phyloP scores from a whole-genome alignment of 345 rosid genomes.

The Viola odorata region DNA sequence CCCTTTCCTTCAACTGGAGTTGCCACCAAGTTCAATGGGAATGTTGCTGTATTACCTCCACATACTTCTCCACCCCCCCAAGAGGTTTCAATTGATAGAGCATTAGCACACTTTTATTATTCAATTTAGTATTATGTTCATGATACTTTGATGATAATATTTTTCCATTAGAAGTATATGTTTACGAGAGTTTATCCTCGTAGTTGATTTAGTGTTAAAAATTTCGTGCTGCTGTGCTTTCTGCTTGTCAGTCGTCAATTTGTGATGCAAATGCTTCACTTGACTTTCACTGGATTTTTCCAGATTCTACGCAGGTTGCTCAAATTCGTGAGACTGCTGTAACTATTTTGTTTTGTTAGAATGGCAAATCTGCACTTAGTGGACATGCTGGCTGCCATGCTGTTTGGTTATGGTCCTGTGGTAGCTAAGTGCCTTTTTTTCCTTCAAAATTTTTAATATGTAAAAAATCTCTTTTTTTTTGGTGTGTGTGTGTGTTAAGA shows the following conservation, averaged over 20 bases:
- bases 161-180: not conserved
- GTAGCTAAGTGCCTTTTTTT: too few relatives aligned
- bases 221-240: not conserved
- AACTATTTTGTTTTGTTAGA: too few relatives aligned
- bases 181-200: not conserved
- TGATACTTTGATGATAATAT: not conserved
- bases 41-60: constrained; percentile 59
- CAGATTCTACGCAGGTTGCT: too few relatives aligned
- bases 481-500: too few relatives aligned
- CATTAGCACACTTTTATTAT: constrained; percentile 3
- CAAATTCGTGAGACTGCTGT: too few relatives aligned
- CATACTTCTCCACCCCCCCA: constrained; percentile 70
- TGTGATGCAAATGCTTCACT: too few relatives aligned
- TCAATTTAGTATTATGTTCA: constrained; percentile 1
- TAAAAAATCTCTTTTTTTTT: too few relatives aligned
- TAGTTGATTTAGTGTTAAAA: constrained; percentile 5
- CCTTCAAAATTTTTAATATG: too few relatives aligned
- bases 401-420: too few relatives aligned
- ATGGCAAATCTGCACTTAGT: too few relatives aligned
- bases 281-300: too few relatives aligned
- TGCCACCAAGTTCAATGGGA: constrained; percentile 76
- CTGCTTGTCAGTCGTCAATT: not conserved
- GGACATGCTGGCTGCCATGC: too few relatives aligned
- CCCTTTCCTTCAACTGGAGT: constrained; percentile 66
- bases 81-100: constrained; percentile 54